These are phyloP conservation scores for Bolboschoenoplectus hybrid DNA, from an alignment of 202 grass and related monocot species.

Conservation along the genomic window DNA sequence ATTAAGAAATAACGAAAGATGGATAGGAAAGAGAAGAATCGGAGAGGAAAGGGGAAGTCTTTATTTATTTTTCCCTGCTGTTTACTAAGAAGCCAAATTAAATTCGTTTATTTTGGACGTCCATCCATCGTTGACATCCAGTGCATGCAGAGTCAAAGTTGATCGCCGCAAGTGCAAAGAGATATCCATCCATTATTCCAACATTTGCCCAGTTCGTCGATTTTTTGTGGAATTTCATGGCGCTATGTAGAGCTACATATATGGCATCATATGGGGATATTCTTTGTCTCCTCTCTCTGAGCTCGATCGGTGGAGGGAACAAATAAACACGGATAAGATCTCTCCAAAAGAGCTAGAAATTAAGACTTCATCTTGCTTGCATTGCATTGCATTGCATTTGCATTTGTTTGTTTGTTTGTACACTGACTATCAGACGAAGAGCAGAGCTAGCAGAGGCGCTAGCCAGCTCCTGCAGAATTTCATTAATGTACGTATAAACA, in stretches of 20 bases:
- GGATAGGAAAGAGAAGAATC: neutral
- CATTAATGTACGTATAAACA: neutral
- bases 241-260: neutral
- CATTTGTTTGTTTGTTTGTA: neutral
- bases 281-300: neutral
- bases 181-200: neutral
- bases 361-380: neutral
- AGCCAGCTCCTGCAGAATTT: neutral
- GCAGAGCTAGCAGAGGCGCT: too few relatives aligned
- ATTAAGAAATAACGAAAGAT: neutral
- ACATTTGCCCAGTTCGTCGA: neutral
- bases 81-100: too few relatives aligned
- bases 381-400: neutral
- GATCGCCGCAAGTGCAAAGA: neutral
- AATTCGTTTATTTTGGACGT: too few relatives aligned
- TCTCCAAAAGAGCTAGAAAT: neutral
- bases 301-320: constrained; percentile 13
- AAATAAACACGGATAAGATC: constrained; percentile 25
- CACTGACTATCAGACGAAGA: too few relatives aligned
- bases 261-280: constrained; percentile 4
- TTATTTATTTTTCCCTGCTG: too few relatives aligned
- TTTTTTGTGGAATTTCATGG: constrained; percentile 23
- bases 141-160: constrained; percentile 1
- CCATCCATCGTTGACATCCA: neutral
- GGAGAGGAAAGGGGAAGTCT: neutral